Percentiles rank a stretch among this genome's conserved stretches.
Conservation (phyloP, 768 basidiomycete species). For the Mrakia hoshinonis region DNA sequence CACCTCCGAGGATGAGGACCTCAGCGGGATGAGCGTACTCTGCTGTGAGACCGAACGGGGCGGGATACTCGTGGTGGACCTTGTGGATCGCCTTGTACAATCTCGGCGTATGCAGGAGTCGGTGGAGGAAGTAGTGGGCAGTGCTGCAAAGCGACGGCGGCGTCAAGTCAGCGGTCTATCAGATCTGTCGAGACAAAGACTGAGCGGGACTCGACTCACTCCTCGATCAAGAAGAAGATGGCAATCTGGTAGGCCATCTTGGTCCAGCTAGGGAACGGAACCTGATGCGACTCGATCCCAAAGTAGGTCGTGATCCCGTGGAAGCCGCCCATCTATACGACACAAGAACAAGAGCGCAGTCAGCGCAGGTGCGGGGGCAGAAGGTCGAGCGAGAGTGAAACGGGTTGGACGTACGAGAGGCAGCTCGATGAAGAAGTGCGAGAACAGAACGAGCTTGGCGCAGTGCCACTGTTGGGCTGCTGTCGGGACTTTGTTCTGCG, state of each 20-base stretch:
- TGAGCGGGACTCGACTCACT: neutral
- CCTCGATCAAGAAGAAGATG: slow-evolving; percentile 23
- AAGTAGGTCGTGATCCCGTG: slow-evolving; percentile 15
- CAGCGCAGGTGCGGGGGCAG: neutral
- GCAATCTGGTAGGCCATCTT: slow-evolving; percentile 16
- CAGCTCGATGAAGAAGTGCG: slow-evolving; percentile 24
- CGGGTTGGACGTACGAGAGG: slow-evolving; percentile 1
- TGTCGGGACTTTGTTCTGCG: slow-evolving; percentile 17
- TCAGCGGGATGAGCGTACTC: slow-evolving; percentile 28
- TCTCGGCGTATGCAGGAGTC: slow-evolving; percentile 12
- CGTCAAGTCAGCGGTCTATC: no score
- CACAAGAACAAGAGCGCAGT: neutral
- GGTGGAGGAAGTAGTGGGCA: slow-evolving; percentile 21
- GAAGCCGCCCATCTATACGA: slow-evolving; percentile 17
- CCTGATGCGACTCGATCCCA: slow-evolving; percentile 19
- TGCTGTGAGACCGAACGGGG: slow-evolving; percentile 26
- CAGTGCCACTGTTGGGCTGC: slow-evolving; percentile 18
- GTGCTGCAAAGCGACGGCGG: neutral
- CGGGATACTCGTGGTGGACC: slow-evolving; percentile 28
- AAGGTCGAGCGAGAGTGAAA: neutral
- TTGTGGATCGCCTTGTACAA: slow-evolving; percentile 29
- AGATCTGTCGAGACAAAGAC: no score
- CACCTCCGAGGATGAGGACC: slow-evolving; percentile 23
- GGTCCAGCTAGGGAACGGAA: slow-evolving; percentile 19
- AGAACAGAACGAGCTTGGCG: slow-evolving; percentile 18